Base-by-base conservation (phyloP, 768 basidiomycete species). In the Tricholoma bakamatsutake region DNA sequence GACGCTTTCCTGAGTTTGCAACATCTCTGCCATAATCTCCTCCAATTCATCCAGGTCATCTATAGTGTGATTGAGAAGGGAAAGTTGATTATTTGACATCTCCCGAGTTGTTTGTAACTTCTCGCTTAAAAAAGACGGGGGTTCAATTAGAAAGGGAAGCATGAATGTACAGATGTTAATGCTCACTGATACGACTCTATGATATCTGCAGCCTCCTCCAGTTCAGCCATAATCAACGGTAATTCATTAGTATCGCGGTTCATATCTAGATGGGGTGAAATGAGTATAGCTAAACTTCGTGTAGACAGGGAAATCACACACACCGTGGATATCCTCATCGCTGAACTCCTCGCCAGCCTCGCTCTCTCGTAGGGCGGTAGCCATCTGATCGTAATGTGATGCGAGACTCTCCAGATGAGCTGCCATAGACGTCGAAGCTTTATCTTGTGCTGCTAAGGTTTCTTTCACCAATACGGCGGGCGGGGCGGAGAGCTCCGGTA, bases 341-440 rank as follows among this genome's bases (percentile, higher is more conserved):
- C 71, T 73, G 55, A 89, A 84, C 5, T 64, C 73, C 64, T 84
- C 84, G 2, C 87, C 88, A n/a, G 77, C 76, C 58, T 91, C 88
- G 45, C 75, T 80, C 21, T 87, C 85, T 49, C 79, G 78, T 57
- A 89, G 65, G 0, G 87, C 86, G 55, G 72, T 70, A 1, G 79
- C 81, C 86, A 93, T 92, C 59, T 89, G 82, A 21, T 85, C 85
- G 59, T 87, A 93, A 66, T 93, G 90, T 1, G 76, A 76, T 1
- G 84, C 80, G 33, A 93, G 72, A 61, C 81, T 84, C 62, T 90
- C 88, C 9, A 93, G 67, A 50, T 85, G 82, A 24, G 71, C 67
- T 1, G 91, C 90, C 90, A 93, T 91, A n/a, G 74, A 71, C 0
- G 73, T 75, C 31, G 80, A 80, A 17, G 77, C 76, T 17, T 64